Percentiles rank a stretch among this genome's conserved stretches.
Evolutionary conservation across 768 basidiomycete genomes (phyloP).

Genomic region (Rhizopogon vulgaris): DNA sequence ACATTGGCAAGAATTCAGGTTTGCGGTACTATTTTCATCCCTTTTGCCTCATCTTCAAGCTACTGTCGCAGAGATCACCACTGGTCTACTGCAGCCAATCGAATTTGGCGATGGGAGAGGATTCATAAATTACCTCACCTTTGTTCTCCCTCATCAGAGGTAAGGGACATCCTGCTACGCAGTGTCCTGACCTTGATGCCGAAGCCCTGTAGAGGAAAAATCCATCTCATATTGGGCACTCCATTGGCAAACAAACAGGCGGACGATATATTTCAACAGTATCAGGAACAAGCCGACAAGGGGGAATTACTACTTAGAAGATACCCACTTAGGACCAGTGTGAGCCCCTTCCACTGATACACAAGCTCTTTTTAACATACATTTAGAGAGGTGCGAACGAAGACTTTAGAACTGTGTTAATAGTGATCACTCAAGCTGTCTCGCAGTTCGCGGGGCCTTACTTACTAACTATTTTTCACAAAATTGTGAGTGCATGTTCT

Average conservation of each 20-base stretch:
- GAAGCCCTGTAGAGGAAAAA: constrained; percentile 40
- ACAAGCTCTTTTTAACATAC: constrained; percentile 7
- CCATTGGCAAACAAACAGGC: constrained; percentile 36
- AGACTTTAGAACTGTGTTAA: background rate
- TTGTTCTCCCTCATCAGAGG: constrained; percentile 43
- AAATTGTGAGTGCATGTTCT: constrained; percentile 49
- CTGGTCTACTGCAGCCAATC: constrained; percentile 12
- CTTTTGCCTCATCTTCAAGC: background rate
- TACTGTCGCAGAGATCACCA: constrained; percentile 13
- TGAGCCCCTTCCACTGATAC: constrained; percentile 27
- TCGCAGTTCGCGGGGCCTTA: constrained; percentile 57
- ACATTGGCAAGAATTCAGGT: constrained; percentile 26
- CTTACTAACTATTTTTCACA: constrained; percentile 84
- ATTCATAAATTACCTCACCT: constrained; percentile 36
- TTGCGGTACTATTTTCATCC: background rate
- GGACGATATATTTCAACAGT: constrained; percentile 53
- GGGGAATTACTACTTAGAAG: constrained; percentile 59
- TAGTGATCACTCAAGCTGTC: constrained; percentile 4
- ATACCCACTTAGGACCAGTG: constrained; percentile 58
- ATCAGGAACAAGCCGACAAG: constrained; percentile 57
- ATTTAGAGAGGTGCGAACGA: constrained; percentile 52
- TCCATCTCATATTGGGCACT: constrained; percentile 47
- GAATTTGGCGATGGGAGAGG: constrained; percentile 15
- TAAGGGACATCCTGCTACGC: constrained; percentile 13
- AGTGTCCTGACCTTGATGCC: background rate